Conservation (phyloP, 176 grass and related monocot genomes). For the Hyparrhenia diplandra region DNA sequence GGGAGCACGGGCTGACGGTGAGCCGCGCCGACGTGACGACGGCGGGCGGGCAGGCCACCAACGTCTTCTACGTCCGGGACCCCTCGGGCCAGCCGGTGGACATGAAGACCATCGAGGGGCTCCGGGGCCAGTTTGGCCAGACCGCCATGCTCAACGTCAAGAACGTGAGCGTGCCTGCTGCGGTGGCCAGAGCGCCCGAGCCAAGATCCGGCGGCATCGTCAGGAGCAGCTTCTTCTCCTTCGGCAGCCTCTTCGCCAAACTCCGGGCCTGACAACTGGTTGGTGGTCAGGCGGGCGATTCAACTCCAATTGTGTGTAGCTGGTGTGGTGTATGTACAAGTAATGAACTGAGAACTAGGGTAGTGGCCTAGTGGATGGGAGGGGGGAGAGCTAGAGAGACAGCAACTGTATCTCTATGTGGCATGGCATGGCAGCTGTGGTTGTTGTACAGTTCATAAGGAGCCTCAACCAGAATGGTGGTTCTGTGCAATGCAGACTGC, state of each 20-base stretch:
- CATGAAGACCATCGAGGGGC: constrained; percentile 73
- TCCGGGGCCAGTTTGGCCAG: constrained; percentile 69
- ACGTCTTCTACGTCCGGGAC: constrained; percentile 69
- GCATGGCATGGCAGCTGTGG: constrained; percentile 24
- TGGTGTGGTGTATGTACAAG: not conserved
- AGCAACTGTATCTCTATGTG: not conserved
- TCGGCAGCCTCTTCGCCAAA: constrained; percentile 70
- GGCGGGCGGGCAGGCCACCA: constrained; percentile 57
- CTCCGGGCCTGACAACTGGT: constrained; percentile 44
- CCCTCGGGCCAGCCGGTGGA: constrained; percentile 68
- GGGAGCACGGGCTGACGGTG: constrained; percentile 70
- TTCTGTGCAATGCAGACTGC: constrained; percentile 24
- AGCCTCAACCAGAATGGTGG: constrained; percentile 19
- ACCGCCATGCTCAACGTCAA: constrained; percentile 90
- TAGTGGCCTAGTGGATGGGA: not conserved
- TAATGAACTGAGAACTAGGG: not conserved
- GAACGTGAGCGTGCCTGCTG: constrained; percentile 46
- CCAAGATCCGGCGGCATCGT: constrained; percentile 8
- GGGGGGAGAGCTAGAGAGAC: too few species aligned
- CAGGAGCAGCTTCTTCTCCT: constrained; percentile 76
- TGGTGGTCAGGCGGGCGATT: too few species aligned
- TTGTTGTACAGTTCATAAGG: constrained; percentile 13
- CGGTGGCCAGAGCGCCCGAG: constrained; percentile 31
- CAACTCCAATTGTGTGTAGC: not conserved
- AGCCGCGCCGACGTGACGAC: constrained; percentile 70